Evolutionary conservation across 2,329 filamentous ascomycete species (phyloP), one percentile per base, ranked within the genome.

Genomic region (Sclerotinia spermophila): DNA sequence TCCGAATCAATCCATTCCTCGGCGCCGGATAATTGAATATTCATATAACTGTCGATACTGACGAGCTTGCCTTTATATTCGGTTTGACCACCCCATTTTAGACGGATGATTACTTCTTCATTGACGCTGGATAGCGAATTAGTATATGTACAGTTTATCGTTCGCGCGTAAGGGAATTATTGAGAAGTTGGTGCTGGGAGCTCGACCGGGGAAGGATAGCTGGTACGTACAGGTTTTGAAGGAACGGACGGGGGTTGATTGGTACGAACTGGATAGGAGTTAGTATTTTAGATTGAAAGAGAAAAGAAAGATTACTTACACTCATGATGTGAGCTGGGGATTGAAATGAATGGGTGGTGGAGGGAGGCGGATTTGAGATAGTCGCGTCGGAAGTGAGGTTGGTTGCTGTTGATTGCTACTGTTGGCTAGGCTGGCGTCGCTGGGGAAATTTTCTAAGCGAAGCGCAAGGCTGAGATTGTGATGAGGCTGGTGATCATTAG

Each of bases 1-100:
- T 96, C 92, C 76, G 93, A 91, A 80, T 94, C 89, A 79, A 97
- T 92, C 82, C 91, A 97, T 82, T 99, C 96, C 83, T 97, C 92
- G 67, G 95, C 94, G 78, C 91, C 90, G 75, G 90, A 89, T 74
- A 99, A 87, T 83, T 98, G 94, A 74, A 99, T 90, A 84, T 99
- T 99, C 95, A 99, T 98, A 85, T 99, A 99, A 80, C 92, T 94
- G 84, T 99, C 96, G 79, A 97, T 92, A 78, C 92, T 95, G 79
- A 97, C 92, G 73, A 99, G 88, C 75, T 89, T 88, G 80, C 96
- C 96, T 82, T 95, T 96, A 87, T 99, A 99, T 82, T 99, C 96
- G 72, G 93, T 96, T 82, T 97, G 91, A 58, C 68, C 68, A 77
- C 93, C 94, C 96, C 96, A 99, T 87, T 99, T 99, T 75, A 99